These are phyloP conservation scores for Coniosporium apollinis DNA, from an alignment of 495 filamentous ascomycete species.

Conservation along the genomic window DNA sequence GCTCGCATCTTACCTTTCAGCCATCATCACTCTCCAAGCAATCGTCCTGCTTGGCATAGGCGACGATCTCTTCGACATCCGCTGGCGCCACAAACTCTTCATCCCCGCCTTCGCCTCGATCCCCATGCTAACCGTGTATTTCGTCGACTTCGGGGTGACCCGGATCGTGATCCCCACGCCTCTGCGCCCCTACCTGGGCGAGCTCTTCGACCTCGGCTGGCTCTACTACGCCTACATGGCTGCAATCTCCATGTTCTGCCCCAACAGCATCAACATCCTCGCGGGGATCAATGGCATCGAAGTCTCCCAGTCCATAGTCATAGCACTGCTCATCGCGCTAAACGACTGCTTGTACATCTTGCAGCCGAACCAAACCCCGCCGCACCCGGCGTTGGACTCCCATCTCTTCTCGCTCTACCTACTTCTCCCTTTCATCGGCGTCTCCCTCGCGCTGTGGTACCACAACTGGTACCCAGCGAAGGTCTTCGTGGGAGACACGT, in stretches of 20 bases:
- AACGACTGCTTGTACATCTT: conserved; percentile 75
- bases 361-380: conserved; percentile 45
- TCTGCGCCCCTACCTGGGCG: conserved; percentile 66
- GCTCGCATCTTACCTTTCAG: conserved; percentile 91
- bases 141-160: conserved; percentile 94
- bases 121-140: conserved; percentile 91
- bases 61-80: conserved; percentile 94
- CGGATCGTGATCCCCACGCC: conserved; percentile 77
- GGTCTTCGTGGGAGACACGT: conserved; percentile 96
- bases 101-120: conserved; percentile 90
- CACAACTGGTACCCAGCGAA: conserved; percentile 96
- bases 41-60: conserved; percentile 82
- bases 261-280: conserved; percentile 97
- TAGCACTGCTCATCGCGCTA: conserved; percentile 63
- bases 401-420: conserved; percentile 94
- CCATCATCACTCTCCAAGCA: conserved; percentile 75
- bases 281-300: conserved; percentile 97
- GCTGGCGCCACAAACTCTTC: conserved; percentile 96
- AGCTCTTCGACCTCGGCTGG: conserved; percentile 65
- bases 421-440: conserved; percentile 82
- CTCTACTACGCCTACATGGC: conserved; percentile 97
- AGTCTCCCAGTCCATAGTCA: conserved; percentile 82
- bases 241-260: conserved; percentile 82
- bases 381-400: conserved; percentile 86
- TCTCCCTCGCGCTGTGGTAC: conserved; percentile 66